Evolutionary conservation across 257 asterid genomes (phyloP).

Genomic region (Plectranthus barbatus): DNA sequence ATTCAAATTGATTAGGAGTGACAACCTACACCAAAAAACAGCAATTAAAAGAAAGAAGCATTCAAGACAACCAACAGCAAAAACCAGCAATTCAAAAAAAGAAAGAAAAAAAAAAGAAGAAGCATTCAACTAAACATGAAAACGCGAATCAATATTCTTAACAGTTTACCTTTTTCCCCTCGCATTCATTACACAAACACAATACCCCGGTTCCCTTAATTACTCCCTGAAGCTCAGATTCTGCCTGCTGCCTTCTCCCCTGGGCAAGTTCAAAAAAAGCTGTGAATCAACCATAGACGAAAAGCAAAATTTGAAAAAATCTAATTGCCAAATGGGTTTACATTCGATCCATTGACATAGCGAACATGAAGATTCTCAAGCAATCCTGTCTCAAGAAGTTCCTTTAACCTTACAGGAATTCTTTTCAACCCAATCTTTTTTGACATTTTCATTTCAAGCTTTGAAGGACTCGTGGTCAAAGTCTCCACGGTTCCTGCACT

Average conservation of each 20-base stretch:
- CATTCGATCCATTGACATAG: constrained; percentile 59
- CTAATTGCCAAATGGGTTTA: constrained; percentile 16
- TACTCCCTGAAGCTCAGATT: constrained; percentile 52
- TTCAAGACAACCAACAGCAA: constrained; percentile 50
- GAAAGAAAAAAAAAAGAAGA: too few relatives aligned
- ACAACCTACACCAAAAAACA: constrained; percentile 44
- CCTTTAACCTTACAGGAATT: constrained; percentile 53
- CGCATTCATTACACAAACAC: constrained; percentile 69
- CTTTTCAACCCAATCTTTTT: constrained; percentile 51
- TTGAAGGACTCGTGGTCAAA: constrained; percentile 28
- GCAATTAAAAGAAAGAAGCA: constrained; percentile 12
- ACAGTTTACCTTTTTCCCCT: constrained; percentile 46
- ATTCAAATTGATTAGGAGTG: constrained; percentile 73
- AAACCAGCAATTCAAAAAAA: constrained; percentile 15
- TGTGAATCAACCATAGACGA: constrained; percentile 10
- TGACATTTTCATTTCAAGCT: constrained; percentile 61
- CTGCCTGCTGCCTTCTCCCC: constrained; percentile 40
- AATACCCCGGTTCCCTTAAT: constrained; percentile 62
- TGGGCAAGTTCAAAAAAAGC: constrained; percentile 16
- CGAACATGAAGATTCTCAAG: constrained; percentile 70
- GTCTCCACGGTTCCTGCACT: constrained; percentile 20
- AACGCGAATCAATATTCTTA: background rate
- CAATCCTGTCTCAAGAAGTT: constrained; percentile 79
- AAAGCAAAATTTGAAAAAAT: background rate
- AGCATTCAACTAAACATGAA: background rate